A percentile compares a stretch with the other conserved stretches of the same genome.
Conservation (phyloP, 2,329 filamentous ascomycete genomes). For the Ophiostoma ips region DNA sequence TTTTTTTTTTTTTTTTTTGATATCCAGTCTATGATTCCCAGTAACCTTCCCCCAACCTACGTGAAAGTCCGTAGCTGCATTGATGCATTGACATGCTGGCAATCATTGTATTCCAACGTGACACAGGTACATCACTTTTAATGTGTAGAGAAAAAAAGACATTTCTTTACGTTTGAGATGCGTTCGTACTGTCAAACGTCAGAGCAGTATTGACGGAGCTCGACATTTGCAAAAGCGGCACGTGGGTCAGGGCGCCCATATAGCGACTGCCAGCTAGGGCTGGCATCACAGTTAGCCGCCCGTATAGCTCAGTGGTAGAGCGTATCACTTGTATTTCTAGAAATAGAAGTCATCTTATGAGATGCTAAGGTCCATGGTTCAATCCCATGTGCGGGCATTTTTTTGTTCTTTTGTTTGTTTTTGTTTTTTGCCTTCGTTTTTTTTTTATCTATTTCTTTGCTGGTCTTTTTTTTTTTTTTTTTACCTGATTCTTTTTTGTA, state of each 20-base stretch:
- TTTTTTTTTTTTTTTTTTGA: not conserved
- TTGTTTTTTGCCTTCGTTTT: not conserved
- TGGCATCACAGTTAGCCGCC: constrained; percentile 2
- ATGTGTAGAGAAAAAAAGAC: too few species aligned
- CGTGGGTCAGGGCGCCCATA: not conserved
- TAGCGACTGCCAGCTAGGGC: not conserved
- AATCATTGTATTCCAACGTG: too few species aligned
- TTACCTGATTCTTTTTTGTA: too few species aligned
- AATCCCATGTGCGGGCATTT: constrained; percentile 13
- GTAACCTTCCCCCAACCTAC: too few species aligned
- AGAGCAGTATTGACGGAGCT: too few species aligned
- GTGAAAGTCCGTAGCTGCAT: too few species aligned
- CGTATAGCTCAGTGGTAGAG: constrained; percentile 15
- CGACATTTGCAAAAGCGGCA: too few species aligned
- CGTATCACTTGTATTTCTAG: constrained; percentile 13
- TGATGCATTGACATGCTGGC: too few species aligned
- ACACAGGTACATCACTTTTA: too few species aligned
- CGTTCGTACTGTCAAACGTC: too few species aligned
- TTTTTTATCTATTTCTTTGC: not conserved
- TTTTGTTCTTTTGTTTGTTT: not conserved
- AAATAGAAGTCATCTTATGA: constrained; percentile 13
- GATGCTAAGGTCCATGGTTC: constrained; percentile 12
- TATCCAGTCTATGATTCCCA: not conserved
- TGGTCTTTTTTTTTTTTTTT: not conserved
- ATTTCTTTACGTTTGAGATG: too few species aligned